phyloP scores from a whole-genome alignment of 2,329 filamentous ascomycete genomes.

The Xylariaceae sp. region DNA sequence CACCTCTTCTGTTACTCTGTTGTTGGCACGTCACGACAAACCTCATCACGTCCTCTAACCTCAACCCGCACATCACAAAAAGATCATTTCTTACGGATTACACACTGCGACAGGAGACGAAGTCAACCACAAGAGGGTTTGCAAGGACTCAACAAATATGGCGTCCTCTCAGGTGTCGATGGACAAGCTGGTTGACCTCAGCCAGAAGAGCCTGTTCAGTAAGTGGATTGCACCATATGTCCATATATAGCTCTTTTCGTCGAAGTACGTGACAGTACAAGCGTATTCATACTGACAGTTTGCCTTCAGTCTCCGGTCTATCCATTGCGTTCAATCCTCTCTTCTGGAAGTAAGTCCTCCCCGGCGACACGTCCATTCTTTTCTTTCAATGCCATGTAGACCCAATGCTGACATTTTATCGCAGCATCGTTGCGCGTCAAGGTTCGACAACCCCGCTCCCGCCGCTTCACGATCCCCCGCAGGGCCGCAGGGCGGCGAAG shows the following conservation, averaged over 20 bases:
- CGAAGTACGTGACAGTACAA: not conserved
- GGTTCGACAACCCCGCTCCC: constrained; percentile 45
- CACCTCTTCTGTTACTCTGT: no score
- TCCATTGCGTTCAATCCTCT: constrained; percentile 92
- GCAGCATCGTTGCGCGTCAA: constrained; percentile 75
- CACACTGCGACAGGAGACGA: not conserved
- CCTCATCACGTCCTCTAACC: not conserved
- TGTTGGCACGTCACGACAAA: no score
- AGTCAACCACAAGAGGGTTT: not conserved
- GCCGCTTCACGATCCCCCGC: constrained; percentile 7
- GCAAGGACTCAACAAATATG: constrained; percentile 32
- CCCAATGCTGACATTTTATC: constrained; percentile 10
- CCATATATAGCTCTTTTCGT: not conserved
- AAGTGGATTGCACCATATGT: constrained; percentile 32
- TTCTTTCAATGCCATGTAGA: not conserved
- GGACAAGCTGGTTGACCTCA: constrained; percentile 55
- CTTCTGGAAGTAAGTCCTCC: constrained; percentile 89
- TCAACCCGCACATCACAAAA: not conserved
- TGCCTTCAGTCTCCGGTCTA: constrained; percentile 62
- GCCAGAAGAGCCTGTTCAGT: constrained; percentile 63
- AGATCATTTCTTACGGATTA: not conserved
- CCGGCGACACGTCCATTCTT: not conserved
- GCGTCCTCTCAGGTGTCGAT: constrained; percentile 33
- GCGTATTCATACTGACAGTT: constrained; percentile 16
- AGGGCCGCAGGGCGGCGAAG: not conserved